Conservation (phyloP, 306 rosid genomes). For the Cercis canadensis region DNA sequence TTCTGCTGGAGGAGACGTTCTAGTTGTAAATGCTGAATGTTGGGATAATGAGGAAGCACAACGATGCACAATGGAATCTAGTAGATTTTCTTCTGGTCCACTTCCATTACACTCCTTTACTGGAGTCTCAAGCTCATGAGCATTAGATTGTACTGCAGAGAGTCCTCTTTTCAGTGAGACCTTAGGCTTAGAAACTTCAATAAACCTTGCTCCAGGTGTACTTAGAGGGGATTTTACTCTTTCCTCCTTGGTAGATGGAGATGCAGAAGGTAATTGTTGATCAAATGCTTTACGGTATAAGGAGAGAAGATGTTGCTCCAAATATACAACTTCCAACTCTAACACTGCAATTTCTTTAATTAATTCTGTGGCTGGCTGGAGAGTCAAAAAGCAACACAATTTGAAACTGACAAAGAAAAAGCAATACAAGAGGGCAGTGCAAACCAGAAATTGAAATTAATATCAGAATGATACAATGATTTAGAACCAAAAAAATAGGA, state of each 20-base stretch:
- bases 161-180: constrained; percentile 49
- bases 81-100: constrained; percentile 55
- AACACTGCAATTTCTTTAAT: constrained; percentile 90
- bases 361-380: constrained; percentile 89
- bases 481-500: too few species aligned
- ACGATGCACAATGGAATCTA: constrained; percentile 80
- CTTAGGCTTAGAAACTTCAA: constrained; percentile 49
- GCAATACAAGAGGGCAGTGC: too few species aligned
- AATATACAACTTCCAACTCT: constrained; percentile 87
- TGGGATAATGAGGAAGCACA: constrained; percentile 87
- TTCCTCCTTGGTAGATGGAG: constrained; percentile 65
- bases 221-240: constrained; percentile 46
- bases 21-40: constrained; percentile 60
- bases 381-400: constrained; percentile 30
- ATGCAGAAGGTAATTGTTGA: constrained; percentile 61
- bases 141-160: constrained; percentile 51
- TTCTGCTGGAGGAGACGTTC: constrained; percentile 65
- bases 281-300: constrained; percentile 91
- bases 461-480: not conserved
- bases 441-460: not conserved
- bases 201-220: constrained; percentile 46
- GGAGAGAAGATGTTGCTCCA: constrained; percentile 95
- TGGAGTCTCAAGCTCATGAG: constrained; percentile 46
- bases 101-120: constrained; percentile 45
- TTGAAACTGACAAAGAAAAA: constrained; percentile 14